These are phyloP conservation scores for Aspergillus fijiensis DNA, from an alignment of 2,329 filamentous ascomycete genomes.

Conservation along the genomic window DNA sequence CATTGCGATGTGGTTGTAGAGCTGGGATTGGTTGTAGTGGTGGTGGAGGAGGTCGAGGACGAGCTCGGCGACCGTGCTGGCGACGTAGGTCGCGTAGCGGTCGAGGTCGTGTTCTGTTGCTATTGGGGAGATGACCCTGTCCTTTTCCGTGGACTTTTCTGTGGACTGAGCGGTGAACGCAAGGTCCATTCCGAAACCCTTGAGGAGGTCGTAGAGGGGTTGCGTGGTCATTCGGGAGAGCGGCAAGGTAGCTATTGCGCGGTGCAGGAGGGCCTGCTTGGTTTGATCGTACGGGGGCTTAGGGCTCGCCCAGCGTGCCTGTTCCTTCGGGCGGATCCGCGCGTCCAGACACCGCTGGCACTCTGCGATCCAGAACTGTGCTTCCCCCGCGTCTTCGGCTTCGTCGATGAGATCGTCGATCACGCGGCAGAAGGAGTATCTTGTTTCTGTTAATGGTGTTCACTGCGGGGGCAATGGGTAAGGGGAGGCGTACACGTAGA, in stretches of 20 bases:
- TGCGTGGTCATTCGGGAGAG: slow-evolving; percentile 55
- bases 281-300: too few species aligned
- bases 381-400: slow-evolving; percentile 43
- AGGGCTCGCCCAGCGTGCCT: neutral
- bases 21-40: neutral
- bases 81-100: slow-evolving; percentile 65
- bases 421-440: slow-evolving; percentile 71
- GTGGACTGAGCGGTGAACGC: slow-evolving; percentile 44
- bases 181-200: slow-evolving; percentile 69
- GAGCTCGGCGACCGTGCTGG: slow-evolving; percentile 69
- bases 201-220: slow-evolving; percentile 64
- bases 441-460: slow-evolving; percentile 21
- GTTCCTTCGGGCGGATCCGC: neutral
- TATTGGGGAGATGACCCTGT: slow-evolving; percentile 53
- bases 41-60: slow-evolving; percentile 54
- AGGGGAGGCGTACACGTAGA: slow-evolving; percentile 52
- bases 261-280: neutral
- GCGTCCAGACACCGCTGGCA: neutral
- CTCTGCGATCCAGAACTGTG: neutral
- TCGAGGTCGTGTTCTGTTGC: slow-evolving; percentile 58
- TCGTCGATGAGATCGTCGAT: slow-evolving; percentile 73
- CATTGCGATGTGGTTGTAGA: neutral
- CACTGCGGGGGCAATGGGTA: slow-evolving; percentile 8
- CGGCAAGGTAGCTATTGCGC: slow-evolving; percentile 58
- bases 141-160: slow-evolving; percentile 20